Conservation (phyloP, 768 basidiomycete species). For the Boletus speciosus region DNA sequence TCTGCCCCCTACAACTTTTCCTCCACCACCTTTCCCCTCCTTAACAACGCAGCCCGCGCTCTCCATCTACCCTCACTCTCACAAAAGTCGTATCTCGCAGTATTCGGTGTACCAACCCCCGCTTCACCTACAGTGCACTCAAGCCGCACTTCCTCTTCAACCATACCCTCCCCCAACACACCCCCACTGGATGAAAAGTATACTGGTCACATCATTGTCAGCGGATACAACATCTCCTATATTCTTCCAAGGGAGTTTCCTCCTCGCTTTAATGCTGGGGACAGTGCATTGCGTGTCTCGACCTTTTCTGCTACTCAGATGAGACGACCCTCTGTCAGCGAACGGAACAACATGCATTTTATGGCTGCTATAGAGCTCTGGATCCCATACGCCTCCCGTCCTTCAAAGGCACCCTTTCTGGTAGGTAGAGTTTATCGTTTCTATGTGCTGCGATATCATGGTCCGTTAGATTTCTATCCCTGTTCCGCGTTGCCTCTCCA, state of each 20-base stretch:
- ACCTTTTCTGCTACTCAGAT: conserved; percentile 30
- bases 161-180: conserved; percentile 26
- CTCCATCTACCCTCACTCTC: conserved; percentile 63
- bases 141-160: conserved; percentile 38
- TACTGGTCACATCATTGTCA: conserved; percentile 72
- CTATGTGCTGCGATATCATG: conserved; percentile 2
- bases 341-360: conserved; percentile 62
- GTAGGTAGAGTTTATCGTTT: conserved; percentile 36
- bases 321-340: conserved; percentile 52
- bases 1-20: conserved; percentile 78
- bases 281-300: conserved; percentile 21
- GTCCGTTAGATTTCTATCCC: conserved; percentile 65
- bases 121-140: conserved; percentile 28
- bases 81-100: conserved; percentile 55
- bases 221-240: conserved; percentile 72
- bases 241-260: conserved; percentile 68
- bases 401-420: conserved; percentile 72
- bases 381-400: conserved; percentile 63
- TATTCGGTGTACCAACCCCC: conserved; percentile 44
- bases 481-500: conserved; percentile 73
- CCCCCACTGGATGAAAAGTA: conserved; percentile 62
- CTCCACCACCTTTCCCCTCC: conserved; percentile 53
- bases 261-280: conserved; percentile 27
- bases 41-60: conserved; percentile 66
- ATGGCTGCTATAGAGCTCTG: conserved; percentile 80